phyloP scores from a whole-genome alignment of 2,329 filamentous ascomycete species.

The Ilyonectria sp. region DNA sequence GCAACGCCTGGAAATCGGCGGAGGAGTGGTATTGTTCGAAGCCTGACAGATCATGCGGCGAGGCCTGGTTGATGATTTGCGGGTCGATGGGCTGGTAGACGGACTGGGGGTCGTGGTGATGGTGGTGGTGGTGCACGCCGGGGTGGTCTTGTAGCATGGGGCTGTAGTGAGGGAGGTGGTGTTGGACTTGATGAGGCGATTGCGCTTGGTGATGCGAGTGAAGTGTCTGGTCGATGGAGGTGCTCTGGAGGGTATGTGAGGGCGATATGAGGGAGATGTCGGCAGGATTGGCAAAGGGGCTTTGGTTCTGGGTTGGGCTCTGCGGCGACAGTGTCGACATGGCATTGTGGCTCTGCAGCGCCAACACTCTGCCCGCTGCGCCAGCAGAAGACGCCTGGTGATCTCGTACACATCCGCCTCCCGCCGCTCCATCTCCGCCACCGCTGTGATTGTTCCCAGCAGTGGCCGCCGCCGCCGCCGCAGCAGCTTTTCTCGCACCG shows the following conservation, averaged over 20 bases:
- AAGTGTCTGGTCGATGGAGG: constrained; percentile 44
- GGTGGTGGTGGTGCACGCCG: constrained; percentile 41
- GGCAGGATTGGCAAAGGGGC: constrained; percentile 63
- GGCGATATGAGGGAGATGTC: constrained; percentile 62
- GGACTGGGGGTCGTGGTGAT: constrained; percentile 52
- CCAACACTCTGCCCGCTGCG: constrained; percentile 44
- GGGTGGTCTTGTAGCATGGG: constrained; percentile 52
- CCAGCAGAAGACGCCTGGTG: constrained; percentile 35
- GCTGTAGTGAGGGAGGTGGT: constrained; percentile 40
- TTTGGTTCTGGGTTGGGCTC: constrained; percentile 48
- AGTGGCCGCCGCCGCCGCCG: constrained; percentile 12
- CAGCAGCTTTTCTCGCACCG: constrained; percentile 41
- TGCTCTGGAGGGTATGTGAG: constrained; percentile 56
- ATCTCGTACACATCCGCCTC: constrained; percentile 24
- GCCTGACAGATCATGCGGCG: constrained; percentile 51
- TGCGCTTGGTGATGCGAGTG: constrained; percentile 41
- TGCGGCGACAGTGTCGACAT: constrained; percentile 48
- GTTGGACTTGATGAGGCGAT: constrained; percentile 41
- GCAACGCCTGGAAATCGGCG: constrained; percentile 68
- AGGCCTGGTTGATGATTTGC: constrained; percentile 68
- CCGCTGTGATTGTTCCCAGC: constrained; percentile 21
- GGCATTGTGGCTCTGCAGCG: constrained; percentile 50
- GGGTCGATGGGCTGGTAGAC: constrained; percentile 72
- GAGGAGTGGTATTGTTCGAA: constrained; percentile 61
- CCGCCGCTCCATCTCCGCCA: constrained; percentile 18